A percentile compares a stretch with the other conserved stretches of the same genome.
phyloP scores from a whole-genome alignment of 306 rosid genomes.

The Canavalia ensiformis region DNA sequence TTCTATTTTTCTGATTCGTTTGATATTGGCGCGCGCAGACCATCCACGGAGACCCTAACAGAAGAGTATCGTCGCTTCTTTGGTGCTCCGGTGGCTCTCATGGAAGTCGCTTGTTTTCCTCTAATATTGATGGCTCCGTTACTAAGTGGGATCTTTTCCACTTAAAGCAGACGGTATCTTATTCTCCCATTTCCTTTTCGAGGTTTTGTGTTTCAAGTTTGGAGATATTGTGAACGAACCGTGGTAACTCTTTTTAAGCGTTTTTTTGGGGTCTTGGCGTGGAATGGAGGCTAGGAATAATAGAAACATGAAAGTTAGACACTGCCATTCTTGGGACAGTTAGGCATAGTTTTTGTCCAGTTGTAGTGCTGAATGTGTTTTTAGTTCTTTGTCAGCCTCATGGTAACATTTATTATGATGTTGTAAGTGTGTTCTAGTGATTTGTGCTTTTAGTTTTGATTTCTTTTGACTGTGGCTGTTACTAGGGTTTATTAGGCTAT shows the following conservation, averaged over 20 bases:
- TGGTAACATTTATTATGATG: neutral
- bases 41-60: constrained; percentile 77
- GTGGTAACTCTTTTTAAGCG: neutral
- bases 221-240: neutral
- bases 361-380: neutral
- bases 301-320: too few relatives aligned
- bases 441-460: neutral
- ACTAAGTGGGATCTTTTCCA: constrained; percentile 84
- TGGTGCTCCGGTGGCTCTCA: constrained; percentile 77
- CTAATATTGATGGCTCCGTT: constrained; percentile 83
- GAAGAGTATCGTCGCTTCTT: constrained; percentile 76
- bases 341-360: neutral
- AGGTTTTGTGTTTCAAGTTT: neutral
- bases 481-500: neutral
- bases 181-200: neutral
- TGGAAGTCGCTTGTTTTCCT: constrained; percentile 79
- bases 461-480: too few relatives aligned
- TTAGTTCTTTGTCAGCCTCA: neutral
- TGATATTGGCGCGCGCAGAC: constrained; percentile 57
- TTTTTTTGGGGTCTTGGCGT: neutral
- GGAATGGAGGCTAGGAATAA: neutral
- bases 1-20: neutral
- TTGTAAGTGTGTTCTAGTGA: neutral
- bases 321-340: neutral
- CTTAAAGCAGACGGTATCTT: constrained; percentile 78